Evolutionary conservation across 2,329 filamentous ascomycete genomes (phyloP).

Genomic region (Paecilomyces niveus): DNA sequence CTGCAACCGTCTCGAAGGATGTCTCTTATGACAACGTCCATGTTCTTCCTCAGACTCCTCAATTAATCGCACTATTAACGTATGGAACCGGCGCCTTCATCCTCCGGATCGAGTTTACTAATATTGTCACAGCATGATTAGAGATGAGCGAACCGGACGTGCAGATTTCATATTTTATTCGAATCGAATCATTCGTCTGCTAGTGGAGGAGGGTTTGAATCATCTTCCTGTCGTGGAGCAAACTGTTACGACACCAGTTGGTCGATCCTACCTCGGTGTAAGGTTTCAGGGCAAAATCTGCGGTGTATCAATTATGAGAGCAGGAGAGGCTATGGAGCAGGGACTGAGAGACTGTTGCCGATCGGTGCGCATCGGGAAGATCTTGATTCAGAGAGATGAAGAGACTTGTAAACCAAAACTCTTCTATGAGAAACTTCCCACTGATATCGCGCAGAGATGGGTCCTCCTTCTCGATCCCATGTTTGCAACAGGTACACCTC

Average conservation of each 20-base stretch:
- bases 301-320: constrained; percentile 96
- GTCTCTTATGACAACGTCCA: constrained; percentile 81
- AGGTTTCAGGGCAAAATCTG: constrained; percentile 98
- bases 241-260: constrained; percentile 83
- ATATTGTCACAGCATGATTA: constrained; percentile 67
- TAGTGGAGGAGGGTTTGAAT: constrained; percentile 96
- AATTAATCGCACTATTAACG: constrained; percentile 96
- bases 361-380: constrained; percentile 97
- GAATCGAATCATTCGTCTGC: constrained; percentile 90
- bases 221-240: constrained; percentile 88
- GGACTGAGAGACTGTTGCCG: constrained; percentile 92
- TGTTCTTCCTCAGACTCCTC: constrained; percentile 84
- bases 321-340: constrained; percentile 97
- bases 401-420: constrained; percentile 87
- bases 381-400: constrained; percentile 94
- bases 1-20: constrained; percentile 78
- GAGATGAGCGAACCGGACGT: constrained; percentile 79
- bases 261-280: constrained; percentile 79
- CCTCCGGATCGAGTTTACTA: constrained; percentile 1
- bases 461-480: constrained; percentile 94
- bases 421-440: constrained; percentile 95
- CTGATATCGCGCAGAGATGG: constrained; percentile 89
- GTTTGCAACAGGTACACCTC: constrained; percentile 76
- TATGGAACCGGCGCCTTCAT: constrained; percentile 47
- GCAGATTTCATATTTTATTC: constrained; percentile 99